These are phyloP conservation scores for Zygosaccharomyces sapae DNA, from an alignment of 1,139 yeast genomes.

Conservation along the genomic window DNA sequence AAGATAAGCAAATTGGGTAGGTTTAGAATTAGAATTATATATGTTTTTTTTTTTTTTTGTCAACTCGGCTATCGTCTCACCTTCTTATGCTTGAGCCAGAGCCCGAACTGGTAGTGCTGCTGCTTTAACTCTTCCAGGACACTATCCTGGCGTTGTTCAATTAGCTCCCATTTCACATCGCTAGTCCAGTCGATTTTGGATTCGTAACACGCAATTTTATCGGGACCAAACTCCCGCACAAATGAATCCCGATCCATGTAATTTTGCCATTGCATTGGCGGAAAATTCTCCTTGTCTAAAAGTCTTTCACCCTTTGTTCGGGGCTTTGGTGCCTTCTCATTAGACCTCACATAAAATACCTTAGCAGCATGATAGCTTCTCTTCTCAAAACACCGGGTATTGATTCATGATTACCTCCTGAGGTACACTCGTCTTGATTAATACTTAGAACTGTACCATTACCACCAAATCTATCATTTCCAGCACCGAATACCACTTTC, in stretches of 20 bases:
- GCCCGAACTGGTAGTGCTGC: slow-evolving; percentile 14
- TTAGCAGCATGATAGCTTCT: slow-evolving; percentile 75
- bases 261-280: slow-evolving; percentile 48
- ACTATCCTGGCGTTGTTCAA: slow-evolving; percentile 26
- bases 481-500: slow-evolving; percentile 82
- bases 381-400: slow-evolving; percentile 75
- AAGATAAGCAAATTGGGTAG: slow-evolving; percentile 4
- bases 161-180: slow-evolving; percentile 30
- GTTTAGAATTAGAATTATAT: not conserved
- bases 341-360: slow-evolving; percentile 85
- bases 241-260: slow-evolving; percentile 49
- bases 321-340: slow-evolving; percentile 79
- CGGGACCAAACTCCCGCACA: slow-evolving; percentile 46
- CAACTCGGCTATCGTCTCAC: slow-evolving; percentile 5
- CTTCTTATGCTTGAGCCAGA: slow-evolving; percentile 6
- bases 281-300: slow-evolving; percentile 62
- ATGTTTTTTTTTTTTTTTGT: not conserved
- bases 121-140: slow-evolving; percentile 22
- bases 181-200: slow-evolving; percentile 25
- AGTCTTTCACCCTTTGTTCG: slow-evolving; percentile 69
- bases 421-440: slow-evolving; percentile 45
- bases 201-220: slow-evolving; percentile 37
- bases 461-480: slow-evolving; percentile 94
- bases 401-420: slow-evolving; percentile 43
- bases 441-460: slow-evolving; percentile 79